These are phyloP conservation scores for Nepenthes alata DNA, from an alignment of 179 eudicot species.

Conservation along the genomic window DNA sequence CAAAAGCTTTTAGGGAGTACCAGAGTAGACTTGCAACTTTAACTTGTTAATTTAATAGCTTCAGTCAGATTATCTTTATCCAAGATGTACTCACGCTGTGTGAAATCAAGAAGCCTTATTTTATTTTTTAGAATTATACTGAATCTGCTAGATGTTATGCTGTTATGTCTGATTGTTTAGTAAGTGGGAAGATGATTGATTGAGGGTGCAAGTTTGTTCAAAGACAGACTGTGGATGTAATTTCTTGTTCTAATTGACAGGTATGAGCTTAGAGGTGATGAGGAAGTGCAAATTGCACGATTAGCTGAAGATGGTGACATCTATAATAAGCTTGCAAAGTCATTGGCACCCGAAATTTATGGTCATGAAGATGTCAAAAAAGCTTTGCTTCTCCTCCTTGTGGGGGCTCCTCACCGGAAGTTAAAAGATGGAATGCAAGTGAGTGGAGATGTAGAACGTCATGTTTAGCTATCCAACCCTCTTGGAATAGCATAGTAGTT, in stretches of 20 bases:
- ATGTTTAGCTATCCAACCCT: not conserved
- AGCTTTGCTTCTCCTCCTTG: constrained; percentile 86
- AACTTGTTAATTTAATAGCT: too few species aligned
- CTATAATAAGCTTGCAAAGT: constrained; percentile 72
- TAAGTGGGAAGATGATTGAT: not conserved
- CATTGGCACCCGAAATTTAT: constrained; percentile 91
- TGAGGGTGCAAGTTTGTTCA: not conserved
- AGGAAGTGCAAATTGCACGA: constrained; percentile 85
- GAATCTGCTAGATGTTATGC: not conserved
- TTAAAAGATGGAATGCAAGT: constrained; percentile 98
- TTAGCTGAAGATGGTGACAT: constrained; percentile 96
- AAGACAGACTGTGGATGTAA: not conserved
- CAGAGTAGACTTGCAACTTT: too few species aligned
- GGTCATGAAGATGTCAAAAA: constrained; percentile 98
- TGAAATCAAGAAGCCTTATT: not conserved
- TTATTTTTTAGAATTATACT: too few species aligned
- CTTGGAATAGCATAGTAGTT: too few species aligned
- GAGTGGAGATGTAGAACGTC: not conserved
- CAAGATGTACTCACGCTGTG: too few species aligned
- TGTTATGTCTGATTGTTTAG: not conserved
- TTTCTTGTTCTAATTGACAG: constrained; percentile 23
- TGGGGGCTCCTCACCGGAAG: constrained; percentile 91
- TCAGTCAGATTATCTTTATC: too few species aligned
- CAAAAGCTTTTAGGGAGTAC: too few species aligned
- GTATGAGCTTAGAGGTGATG: constrained; percentile 76